Percentiles rank a stretch among this genome's conserved stretches.
Conservation (phyloP, 345 rosid species). For the Pseudoturritis turrita region DNA sequence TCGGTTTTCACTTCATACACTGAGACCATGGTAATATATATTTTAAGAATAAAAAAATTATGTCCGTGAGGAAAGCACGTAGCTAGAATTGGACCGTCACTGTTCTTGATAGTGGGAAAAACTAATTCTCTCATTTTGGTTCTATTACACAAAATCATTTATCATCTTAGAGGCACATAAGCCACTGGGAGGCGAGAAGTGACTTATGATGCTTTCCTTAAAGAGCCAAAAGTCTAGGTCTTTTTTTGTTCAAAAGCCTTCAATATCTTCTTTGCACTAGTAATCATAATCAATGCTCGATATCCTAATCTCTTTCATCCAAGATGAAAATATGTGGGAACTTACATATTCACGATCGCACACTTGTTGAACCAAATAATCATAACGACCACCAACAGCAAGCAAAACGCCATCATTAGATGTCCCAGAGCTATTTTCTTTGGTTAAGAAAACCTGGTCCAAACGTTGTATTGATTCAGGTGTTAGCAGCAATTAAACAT, state of each 20-base stretch:
- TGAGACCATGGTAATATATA: not conserved
- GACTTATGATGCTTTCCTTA: not conserved
- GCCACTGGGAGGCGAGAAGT: not conserved
- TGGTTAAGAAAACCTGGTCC: constrained; percentile 59
- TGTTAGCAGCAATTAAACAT: not conserved
- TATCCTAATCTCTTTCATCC: not conserved
- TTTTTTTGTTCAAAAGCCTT: not conserved
- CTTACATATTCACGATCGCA: constrained; percentile 58
- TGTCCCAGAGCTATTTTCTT: constrained; percentile 67
- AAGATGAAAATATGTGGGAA: constrained; percentile 22
- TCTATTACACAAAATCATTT: not conserved
- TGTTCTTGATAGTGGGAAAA: not conserved
- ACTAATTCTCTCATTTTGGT: not conserved
- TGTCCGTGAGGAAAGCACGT: not conserved
- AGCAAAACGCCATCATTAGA: constrained; percentile 68
- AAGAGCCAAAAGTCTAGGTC: not conserved
- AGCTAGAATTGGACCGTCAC: not conserved
- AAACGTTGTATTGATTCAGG: not conserved
- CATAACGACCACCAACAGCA: constrained; percentile 96
- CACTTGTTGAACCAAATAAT: constrained; percentile 71
- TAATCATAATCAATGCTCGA: not conserved
- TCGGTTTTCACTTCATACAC: not conserved
- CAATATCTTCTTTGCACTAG: not conserved
- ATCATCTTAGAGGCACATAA: not conserved
- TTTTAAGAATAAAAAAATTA: too few species aligned